Conservation (phyloP, 305 asterid genomes). For the Ilex paraguariensis region DNA sequence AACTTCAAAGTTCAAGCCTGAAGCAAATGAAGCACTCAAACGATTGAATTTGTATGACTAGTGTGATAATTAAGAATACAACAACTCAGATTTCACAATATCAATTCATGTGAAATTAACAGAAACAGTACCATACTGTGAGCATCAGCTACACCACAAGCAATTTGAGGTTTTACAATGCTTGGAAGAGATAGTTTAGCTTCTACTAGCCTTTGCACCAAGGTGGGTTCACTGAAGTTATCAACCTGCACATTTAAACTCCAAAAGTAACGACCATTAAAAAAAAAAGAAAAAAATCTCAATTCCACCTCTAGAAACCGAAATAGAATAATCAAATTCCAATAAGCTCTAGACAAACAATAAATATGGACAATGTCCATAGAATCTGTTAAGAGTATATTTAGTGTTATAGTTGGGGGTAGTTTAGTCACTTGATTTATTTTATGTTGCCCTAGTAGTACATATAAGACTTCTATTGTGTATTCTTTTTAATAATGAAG, state of each 20-base stretch:
- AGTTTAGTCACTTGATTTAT: too few species aligned
- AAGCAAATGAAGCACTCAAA: background rate
- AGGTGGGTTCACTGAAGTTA: constrained; percentile 58
- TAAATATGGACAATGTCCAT: background rate
- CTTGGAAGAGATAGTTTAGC: constrained; percentile 72
- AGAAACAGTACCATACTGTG: constrained; percentile 77
- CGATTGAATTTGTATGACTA: background rate
- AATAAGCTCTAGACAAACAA: background rate
- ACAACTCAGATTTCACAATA: background rate
- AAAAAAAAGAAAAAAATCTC: background rate
- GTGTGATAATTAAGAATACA: background rate
- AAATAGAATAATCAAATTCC: background rate
- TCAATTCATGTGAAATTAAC: background rate
- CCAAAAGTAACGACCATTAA: constrained; percentile 22
- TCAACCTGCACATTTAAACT: constrained; percentile 56
- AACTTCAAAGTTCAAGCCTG: background rate
- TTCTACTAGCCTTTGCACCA: constrained; percentile 58
- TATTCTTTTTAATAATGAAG: too few species aligned
- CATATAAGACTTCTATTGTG: too few species aligned
- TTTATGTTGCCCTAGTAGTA: too few species aligned
- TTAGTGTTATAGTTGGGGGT: too few species aligned
- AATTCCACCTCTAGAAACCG: constrained; percentile 6
- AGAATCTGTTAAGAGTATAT: too few species aligned
- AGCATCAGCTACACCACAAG: constrained; percentile 93
- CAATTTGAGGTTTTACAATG: constrained; percentile 92